phyloP scores from a whole-genome alignment of 306 rosid species.

The Cicer chorassanicum region DNA sequence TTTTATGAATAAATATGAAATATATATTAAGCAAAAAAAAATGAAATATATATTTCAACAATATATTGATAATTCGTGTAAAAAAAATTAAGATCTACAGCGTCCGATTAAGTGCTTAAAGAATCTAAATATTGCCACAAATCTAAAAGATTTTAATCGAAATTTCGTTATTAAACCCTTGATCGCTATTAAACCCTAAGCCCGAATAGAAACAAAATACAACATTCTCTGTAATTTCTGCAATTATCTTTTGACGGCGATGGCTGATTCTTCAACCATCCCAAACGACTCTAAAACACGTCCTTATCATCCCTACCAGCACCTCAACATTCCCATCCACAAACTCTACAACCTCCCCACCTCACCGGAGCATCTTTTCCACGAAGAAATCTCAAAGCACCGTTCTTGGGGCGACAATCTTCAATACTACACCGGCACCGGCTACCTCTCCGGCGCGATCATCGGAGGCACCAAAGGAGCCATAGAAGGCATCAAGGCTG shows the following conservation, averaged over 20 bases:
- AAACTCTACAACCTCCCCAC: constrained; percentile 75
- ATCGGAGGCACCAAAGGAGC: constrained; percentile 60
- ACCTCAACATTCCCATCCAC: constrained; percentile 62
- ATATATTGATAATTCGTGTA: too few relatives aligned
- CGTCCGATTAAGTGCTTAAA: too few relatives aligned
- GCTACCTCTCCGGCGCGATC: constrained; percentile 65
- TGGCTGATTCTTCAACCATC: constrained; percentile 57
- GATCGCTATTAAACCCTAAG: constrained; percentile 44
- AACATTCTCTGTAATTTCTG: not conserved
- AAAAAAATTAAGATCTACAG: too few relatives aligned
- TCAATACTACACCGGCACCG: constrained; percentile 70
- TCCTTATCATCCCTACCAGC: constrained; percentile 69
- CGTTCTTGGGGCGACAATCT: constrained; percentile 77
- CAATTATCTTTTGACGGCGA: constrained; percentile 19
- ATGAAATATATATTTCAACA: too few relatives aligned
- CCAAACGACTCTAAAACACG: constrained; percentile 47
- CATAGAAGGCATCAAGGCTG: constrained; percentile 56
- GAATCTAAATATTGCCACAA: too few relatives aligned
- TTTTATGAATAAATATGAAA: too few relatives aligned
- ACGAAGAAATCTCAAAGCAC: constrained; percentile 63
- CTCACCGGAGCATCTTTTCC: constrained; percentile 66
- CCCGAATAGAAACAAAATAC: not conserved
- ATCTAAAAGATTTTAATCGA: too few relatives aligned
- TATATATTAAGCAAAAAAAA: too few relatives aligned
- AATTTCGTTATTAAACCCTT: constrained; percentile 24